These are phyloP conservation scores for Marchantia polymorpha DNA, from an alignment of 225 moss, liverwort and hornwort genomes.

Conservation along the genomic window DNA sequence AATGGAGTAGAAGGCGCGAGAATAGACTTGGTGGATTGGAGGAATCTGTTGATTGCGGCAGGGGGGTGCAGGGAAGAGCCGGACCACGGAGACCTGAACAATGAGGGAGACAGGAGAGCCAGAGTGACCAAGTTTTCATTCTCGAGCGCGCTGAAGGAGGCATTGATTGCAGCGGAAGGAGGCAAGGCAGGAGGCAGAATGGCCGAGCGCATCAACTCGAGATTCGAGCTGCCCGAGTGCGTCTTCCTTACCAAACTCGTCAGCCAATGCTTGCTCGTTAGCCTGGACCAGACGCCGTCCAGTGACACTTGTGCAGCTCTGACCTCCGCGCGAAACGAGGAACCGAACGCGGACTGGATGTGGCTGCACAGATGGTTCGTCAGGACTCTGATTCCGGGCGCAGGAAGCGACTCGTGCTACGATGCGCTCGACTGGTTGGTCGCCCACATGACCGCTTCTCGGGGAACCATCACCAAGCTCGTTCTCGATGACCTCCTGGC, in stretches of 20 bases:
- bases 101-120: conserved; percentile 22
- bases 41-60: conserved; percentile 12
- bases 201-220: conserved; percentile 65
- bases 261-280: conserved; percentile 65
- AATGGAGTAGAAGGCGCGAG: neutral
- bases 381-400: conserved; percentile 57
- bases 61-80: conserved; percentile 30
- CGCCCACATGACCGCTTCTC: conserved; percentile 68
- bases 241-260: conserved; percentile 66
- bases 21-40: conserved; percentile 22
- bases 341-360: conserved; percentile 32
- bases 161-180: conserved; percentile 61
- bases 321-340: neutral
- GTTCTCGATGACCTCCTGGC: conserved; percentile 74
- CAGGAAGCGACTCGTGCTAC: conserved; percentile 25
- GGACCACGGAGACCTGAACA: conserved; percentile 1
- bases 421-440: conserved; percentile 77
- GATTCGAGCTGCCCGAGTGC: conserved; percentile 57
- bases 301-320: neutral
- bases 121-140: conserved; percentile 5
- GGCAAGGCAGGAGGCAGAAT: conserved; percentile 71
- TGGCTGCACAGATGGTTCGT: conserved; percentile 96
- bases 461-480: conserved; percentile 55
- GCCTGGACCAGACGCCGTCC: conserved; percentile 66
- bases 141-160: conserved; percentile 9